Base-by-base conservation (phyloP, 352 stramenopile species). In the Phytophthora pistaciae region DNA sequence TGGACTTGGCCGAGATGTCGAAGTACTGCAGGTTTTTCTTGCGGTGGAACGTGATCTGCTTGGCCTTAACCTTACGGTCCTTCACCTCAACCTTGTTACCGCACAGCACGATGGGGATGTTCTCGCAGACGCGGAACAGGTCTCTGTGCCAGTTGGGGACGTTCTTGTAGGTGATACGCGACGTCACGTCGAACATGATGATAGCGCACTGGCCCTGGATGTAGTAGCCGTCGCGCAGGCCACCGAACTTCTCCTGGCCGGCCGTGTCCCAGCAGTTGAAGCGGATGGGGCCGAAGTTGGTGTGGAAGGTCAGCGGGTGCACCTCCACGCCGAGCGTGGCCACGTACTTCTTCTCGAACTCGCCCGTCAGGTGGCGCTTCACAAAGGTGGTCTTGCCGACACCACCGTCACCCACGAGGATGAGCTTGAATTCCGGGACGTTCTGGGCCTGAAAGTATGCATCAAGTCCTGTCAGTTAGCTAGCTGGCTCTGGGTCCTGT, bases 1-100 rank as follows among this genome's bases (percentile, higher is more conserved):
- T 99, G 33, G 92, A 99, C 92, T 99, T 99, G 68, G 98, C 98
- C 61, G 98, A 99, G 77, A 99, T 99, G 88, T 99, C 98, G 73
- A 99, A 99, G 85, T 99, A 99, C 87, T 99, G 98, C 53, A 99
- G 83, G 85, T 99, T 99, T 92, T 99, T 99, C 92, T 99, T 99
- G 77, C 98, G 94, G 88, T 99, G 98, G 91, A 99, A 99, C 36
- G 96, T 99, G 74, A 99, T 99, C 85, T 99, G 98, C 91, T 99
- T 99, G 58, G 98, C 97, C 91, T 99, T 99, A 16, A 99, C 98
- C 93, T 99, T 99, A 70, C 98, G 93, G 82, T 99, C 98, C 91
- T 99, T 99, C 77, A 99, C 99, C 86, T 99, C 98, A 16, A 99
- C 98, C 94, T 99, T 99, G 93, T 99, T 99, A 61, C 98, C 98